Evolutionary conservation across 768 basidiomycete genomes (phyloP), one percentile per base, ranked within the genome.

Genomic region (Gloeophyllum trabeum): DNA sequence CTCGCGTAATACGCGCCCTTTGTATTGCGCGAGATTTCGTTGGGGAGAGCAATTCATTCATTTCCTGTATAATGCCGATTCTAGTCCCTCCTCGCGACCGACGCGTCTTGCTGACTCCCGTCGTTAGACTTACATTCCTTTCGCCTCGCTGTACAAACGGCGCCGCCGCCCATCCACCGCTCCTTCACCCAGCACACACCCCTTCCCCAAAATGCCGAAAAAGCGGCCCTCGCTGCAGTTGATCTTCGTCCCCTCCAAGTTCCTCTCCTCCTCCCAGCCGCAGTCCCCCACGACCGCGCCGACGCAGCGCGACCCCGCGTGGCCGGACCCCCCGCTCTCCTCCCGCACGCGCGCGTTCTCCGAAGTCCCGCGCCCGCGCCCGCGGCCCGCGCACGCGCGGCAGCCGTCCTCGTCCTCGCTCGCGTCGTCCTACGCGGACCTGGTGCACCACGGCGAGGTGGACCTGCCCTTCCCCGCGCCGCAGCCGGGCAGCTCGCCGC

Each of bases 161-260:
- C n/a, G n/a, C n/a, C n/a, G n/a, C n/a, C n/a, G n/a, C n/a, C n/a
- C n/a, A n/a, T n/a, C n/a, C n/a, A n/a, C n/a, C n/a, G n/a, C n/a
- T n/a, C n/a, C n/a, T n/a, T n/a, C n/a, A n/a, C n/a, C n/a, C n/a
- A n/a, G n/a, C n/a, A n/a, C n/a, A n/a, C n/a, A n/a, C n/a, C n/a
- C n/a, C n/a, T n/a, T n/a, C n/a, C n/a, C n/a, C n/a, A n/a, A 16
- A 16, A 69, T 71, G 66, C 56, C 67, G 36, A 70, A 63, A 58
- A 71, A 68, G 56, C 71, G 71, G 40, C 68, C 67, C 38, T 77
- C 75, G 4, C 55, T 77, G 43, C 71, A 73, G 51, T 65, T 71
- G 44, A 62, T 78, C 39, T 58, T 73, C 51, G 61, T 69, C 35
- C 67, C 71, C 46, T 60, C 73, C 24, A n/a, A n/a, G n/a, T 71